These are phyloP conservation scores for Trichoderma harzianum DNA, from an alignment of 2,329 filamentous ascomycete genomes.

Conservation along the genomic window DNA sequence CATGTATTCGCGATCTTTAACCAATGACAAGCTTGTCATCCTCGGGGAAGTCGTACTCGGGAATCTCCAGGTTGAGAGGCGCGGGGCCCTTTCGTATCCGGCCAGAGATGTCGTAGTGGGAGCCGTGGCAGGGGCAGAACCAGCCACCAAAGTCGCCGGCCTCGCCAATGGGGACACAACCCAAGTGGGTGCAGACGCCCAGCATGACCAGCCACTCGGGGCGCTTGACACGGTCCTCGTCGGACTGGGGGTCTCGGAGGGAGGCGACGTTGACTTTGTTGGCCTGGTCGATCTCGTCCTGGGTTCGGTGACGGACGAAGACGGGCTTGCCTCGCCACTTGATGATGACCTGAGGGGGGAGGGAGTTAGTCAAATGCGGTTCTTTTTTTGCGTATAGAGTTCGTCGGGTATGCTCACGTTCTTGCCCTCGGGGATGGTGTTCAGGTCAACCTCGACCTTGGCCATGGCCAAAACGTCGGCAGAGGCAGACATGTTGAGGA, in stretches of 20 bases:
- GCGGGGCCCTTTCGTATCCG: slow-evolving; percentile 97
- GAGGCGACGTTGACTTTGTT: slow-evolving; percentile 78
- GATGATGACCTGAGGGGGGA: slow-evolving; percentile 74
- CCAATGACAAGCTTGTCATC: slow-evolving; percentile 88
- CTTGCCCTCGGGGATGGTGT: slow-evolving; percentile 95
- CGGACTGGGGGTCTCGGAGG: slow-evolving; percentile 87
- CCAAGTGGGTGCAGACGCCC: slow-evolving; percentile 98
- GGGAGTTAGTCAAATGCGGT: background rate
- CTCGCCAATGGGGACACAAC: slow-evolving; percentile 98
- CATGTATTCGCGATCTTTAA: slow-evolving; percentile 49
- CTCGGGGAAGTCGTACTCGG: slow-evolving; percentile 86
- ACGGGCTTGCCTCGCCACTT: slow-evolving; percentile 99
- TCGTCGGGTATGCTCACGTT: slow-evolving; percentile 64
- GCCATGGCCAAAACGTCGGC: slow-evolving; percentile 98
- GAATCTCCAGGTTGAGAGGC: slow-evolving; percentile 95
- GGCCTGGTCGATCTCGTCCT: slow-evolving; percentile 89
- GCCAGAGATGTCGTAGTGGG: slow-evolving; percentile 99
- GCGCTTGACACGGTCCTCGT: slow-evolving; percentile 93
- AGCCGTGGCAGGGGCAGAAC: slow-evolving; percentile 99
- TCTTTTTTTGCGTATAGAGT: background rate
- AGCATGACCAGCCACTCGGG: slow-evolving; percentile 99
- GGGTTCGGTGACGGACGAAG: slow-evolving; percentile 98
- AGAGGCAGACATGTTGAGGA: slow-evolving; percentile 99
- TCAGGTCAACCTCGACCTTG: slow-evolving; percentile 97
- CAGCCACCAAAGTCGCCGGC: slow-evolving; percentile 96